Evolutionary conservation across 2,329 filamentous ascomycete species (phyloP).

Genomic region (Gnomoniopsis sp.): DNA sequence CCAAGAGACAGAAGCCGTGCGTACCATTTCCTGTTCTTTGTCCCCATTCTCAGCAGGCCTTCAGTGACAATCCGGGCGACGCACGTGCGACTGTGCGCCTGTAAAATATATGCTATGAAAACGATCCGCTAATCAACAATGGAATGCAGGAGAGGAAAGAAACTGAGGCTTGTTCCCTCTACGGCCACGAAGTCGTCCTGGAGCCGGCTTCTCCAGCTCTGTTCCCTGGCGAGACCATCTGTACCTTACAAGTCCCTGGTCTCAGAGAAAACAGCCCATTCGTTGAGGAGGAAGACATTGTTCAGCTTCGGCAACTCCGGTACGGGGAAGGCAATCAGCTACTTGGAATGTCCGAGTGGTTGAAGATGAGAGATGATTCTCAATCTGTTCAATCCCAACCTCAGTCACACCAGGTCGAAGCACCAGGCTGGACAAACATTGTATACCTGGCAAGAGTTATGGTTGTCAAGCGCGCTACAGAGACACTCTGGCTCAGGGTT

Average conservation of each 20-base stretch:
- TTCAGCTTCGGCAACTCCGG: constrained; percentile 22
- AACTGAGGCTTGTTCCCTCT: constrained; percentile 19
- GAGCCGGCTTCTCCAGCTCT: not conserved
- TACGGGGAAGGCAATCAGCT: constrained; percentile 2
- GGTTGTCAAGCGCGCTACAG: constrained; percentile 19
- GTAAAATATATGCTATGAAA: too few species aligned
- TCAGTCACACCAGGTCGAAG: not conserved
- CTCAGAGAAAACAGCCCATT: constrained; percentile 22
- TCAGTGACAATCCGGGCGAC: too few species aligned
- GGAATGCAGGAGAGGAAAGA: constrained; percentile 18
- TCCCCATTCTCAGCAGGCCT: too few species aligned
- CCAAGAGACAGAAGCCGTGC: constrained; percentile 15
- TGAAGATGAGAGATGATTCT: not conserved
- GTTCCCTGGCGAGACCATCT: constrained; percentile 10
- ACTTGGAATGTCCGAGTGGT: constrained; percentile 8
- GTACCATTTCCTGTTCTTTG: too few species aligned
- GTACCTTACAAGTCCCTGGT: constrained; percentile 19
- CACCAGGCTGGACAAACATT: constrained; percentile 19
- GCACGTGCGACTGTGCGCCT: too few species aligned
- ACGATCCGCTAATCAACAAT: too few species aligned
- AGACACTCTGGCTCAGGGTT: constrained; percentile 19
- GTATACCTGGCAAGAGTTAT: constrained; percentile 21
- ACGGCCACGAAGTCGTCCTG: constrained; percentile 16
- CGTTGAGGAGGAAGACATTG: constrained; percentile 22
- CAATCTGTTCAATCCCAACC: not conserved